Evolutionary conservation across 2,329 filamentous ascomycete species (phyloP).

Genomic region (Sclerotinia subarctica): DNA sequence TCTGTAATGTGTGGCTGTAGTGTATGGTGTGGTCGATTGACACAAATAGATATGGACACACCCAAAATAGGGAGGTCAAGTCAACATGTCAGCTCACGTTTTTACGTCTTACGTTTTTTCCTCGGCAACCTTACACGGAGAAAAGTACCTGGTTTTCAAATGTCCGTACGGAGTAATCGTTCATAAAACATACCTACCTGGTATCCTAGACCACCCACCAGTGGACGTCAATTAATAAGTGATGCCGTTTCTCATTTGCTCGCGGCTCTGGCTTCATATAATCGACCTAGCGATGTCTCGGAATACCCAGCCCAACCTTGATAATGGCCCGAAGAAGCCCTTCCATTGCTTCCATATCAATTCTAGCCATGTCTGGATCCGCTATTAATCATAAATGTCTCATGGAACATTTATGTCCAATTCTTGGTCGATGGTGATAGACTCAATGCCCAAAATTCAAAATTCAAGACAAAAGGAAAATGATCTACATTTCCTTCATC

Average conservation of each 20-base stretch:
- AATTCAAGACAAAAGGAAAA: not conserved
- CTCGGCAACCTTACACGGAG: not conserved
- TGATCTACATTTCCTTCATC: not conserved
- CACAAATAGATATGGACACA: not conserved
- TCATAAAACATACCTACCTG: not conserved
- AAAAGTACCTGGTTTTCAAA: not conserved
- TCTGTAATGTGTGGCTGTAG: not conserved
- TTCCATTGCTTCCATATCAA: conserved; percentile 9
- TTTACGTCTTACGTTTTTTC: not conserved
- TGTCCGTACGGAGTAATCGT: not conserved
- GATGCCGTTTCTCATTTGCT: conserved; percentile 4
- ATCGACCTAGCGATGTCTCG: conserved; percentile 3
- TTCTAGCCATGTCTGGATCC: conserved; percentile 4
- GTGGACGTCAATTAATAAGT: not conserved
- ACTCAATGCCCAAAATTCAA: not conserved
- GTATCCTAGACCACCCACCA: not conserved
- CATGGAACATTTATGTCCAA: not conserved
- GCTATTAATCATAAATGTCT: conserved; percentile 15
- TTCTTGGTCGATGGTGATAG: not conserved
- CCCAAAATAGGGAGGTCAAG: not conserved
- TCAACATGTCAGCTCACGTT: conserved; percentile 1
- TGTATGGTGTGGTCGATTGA: not conserved
- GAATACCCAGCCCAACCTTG: not conserved
- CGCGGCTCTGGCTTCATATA: conserved; percentile 13
- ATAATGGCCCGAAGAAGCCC: conserved; percentile 9